Base-by-base conservation (phyloP, 345 rosid genomes). In the Hibiscus syriacus region DNA sequence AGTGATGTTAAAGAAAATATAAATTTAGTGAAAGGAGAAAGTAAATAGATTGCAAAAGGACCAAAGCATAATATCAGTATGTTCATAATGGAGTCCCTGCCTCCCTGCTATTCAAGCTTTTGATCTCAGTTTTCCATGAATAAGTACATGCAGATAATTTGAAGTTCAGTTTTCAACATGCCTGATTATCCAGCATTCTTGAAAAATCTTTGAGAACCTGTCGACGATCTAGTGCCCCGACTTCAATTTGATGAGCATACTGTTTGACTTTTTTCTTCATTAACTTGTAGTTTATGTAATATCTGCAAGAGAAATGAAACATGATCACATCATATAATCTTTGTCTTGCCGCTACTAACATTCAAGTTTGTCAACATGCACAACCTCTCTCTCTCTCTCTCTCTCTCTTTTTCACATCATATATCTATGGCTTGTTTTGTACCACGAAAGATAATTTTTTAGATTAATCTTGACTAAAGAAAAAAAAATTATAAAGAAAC, bases 181-280 rank as follows among this genome's bases (percentile, higher is more conserved):
- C 99, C 88, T 94, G 92, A 77, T 81, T 81, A 82, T 95, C 99
- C 50, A 95, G 86, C 99, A 92, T 88, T 72, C 88, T 85, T 7
- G 99, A 95, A 89, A 95, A 95, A 82, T 95, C 99, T 86, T 92
- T 95, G 70, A 92, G 96, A 70, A 95, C 99, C 67, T 88, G 89
- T 63, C 82, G 86, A 52, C 87, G 97, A 73, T 95, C 94, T 64
- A 64, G 87, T 54, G 83, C 69, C 67, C 97, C 99, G 45, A 72
- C 85, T 78, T 80, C 85, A 52, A 95, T 90, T 78, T 95, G 97
- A 4, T 75, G 89, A 76, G 82, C 86, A 78, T 95, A 90, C 65
- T 92, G 92, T 74, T 79, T 86, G 76, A 95, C 97, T 75, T 69
- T 95, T 82, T 90, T 90, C 82, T 92, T 95, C 99, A 92, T 95